These are phyloP conservation scores for Psilocybe azurescens DNA, from an alignment of 768 basidiomycete genomes.

Conservation along the genomic window DNA sequence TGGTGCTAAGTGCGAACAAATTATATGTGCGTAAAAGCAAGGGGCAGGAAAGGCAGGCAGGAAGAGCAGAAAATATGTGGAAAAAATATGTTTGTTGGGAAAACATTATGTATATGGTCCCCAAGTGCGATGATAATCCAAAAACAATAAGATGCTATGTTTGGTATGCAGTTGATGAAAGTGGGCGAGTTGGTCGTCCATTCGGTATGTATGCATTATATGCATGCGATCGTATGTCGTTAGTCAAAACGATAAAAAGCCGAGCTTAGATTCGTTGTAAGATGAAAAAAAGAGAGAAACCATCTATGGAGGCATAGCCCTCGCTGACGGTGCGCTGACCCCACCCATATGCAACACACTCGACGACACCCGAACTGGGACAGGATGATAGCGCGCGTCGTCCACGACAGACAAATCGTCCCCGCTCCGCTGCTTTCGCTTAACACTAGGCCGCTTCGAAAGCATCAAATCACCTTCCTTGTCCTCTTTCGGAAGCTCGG, in stretches of 20 bases:
- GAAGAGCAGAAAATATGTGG: too few species aligned
- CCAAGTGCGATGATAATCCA: too few species aligned
- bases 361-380: conserved; percentile 11
- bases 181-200: too few species aligned
- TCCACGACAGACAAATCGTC: conserved; percentile 21
- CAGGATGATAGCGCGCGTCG: conserved; percentile 20
- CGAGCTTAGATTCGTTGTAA: neutral
- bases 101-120: too few species aligned
- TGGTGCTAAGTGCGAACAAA: too few species aligned
- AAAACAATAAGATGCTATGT: too few species aligned
- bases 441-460: conserved; percentile 72
- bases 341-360: conserved; percentile 14
- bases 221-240: neutral
- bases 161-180: too few species aligned
- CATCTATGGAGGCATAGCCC: conserved; percentile 19
- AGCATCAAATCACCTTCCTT: conserved; percentile 58
- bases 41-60: too few species aligned
- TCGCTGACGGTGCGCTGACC: conserved; percentile 14
- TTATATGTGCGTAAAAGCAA: too few species aligned
- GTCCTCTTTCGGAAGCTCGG: conserved; percentile 68
- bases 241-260: neutral
- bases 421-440: conserved; percentile 35
- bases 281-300: neutral
- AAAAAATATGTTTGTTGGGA: too few species aligned
- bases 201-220: too few species aligned